phyloP scores from a whole-genome alignment of 106 monocot species.

The Dactylorhiza incarnata region DNA sequence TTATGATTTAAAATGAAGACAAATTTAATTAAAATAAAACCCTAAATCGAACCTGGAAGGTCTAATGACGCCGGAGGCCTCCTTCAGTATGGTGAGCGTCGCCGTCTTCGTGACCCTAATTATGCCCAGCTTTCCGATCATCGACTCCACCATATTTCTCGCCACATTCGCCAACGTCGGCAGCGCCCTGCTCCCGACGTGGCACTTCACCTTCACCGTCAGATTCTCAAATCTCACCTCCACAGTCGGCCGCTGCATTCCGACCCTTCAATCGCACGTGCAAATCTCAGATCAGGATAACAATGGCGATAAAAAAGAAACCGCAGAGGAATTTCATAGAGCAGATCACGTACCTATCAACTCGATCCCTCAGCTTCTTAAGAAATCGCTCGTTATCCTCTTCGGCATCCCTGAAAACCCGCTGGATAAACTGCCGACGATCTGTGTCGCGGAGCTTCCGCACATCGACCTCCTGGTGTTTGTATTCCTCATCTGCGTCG shows the following conservation, averaged over 20 bases:
- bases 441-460: constrained; percentile 31
- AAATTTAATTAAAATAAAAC: too few relatives aligned
- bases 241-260: constrained; percentile 47
- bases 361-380: constrained; percentile 41
- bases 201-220: constrained; percentile 41
- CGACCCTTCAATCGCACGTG: constrained; percentile 21
- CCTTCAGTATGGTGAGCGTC: constrained; percentile 46
- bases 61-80: constrained; percentile 45
- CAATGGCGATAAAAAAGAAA: too few relatives aligned
- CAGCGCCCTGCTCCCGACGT: constrained; percentile 48
- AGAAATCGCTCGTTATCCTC: constrained; percentile 63
- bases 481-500: neutral
- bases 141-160: constrained; percentile 33
- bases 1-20: too few relatives aligned
- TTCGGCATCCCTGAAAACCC: constrained; percentile 50
- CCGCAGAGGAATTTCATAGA: too few relatives aligned
- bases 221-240: constrained; percentile 53
- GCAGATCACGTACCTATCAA: constrained; percentile 25
- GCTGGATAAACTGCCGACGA: constrained; percentile 49
- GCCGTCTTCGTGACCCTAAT: constrained; percentile 23
- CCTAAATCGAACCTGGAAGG: constrained; percentile 29
- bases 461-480: constrained; percentile 52
- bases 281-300: neutral
- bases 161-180: constrained; percentile 40
- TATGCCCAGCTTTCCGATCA: constrained; percentile 21